Evolutionary conservation across 2,329 filamentous ascomycete species (phyloP).

Genomic region (Alternaria hordeiaustralica): DNA sequence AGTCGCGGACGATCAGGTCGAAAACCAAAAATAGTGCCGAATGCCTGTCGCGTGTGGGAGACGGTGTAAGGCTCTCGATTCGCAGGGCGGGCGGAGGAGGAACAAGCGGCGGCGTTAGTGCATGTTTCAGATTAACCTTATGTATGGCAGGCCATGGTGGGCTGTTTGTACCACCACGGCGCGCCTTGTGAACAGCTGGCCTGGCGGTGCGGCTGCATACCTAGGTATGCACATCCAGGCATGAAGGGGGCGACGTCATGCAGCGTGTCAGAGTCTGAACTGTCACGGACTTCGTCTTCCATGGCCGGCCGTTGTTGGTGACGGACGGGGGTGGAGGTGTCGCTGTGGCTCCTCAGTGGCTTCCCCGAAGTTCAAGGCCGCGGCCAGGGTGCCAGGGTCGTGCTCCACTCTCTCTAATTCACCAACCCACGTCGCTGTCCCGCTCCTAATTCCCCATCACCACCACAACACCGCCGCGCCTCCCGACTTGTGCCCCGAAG

Average conservation of each 20-base stretch:
- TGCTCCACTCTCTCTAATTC: constrained; percentile 20
- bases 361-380: constrained; percentile 11
- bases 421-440: constrained; percentile 15
- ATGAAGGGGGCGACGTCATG: constrained; percentile 5
- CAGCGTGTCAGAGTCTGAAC: not conserved
- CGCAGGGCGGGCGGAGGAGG: constrained; percentile 5
- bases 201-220: constrained; percentile 1
- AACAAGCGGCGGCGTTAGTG: constrained; percentile 17
- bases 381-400: constrained; percentile 14
- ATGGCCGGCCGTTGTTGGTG: not conserved
- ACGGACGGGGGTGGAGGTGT: not conserved
- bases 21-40: not conserved
- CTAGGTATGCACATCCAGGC: constrained; percentile 1
- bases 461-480: constrained; percentile 2
- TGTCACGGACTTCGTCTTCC: not conserved
- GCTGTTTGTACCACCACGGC: constrained; percentile 13
- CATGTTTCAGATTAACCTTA: constrained; percentile 26
- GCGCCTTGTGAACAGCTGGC: constrained; percentile 14
- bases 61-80: constrained; percentile 4
- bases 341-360: constrained; percentile 14
- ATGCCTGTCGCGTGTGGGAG: not conserved
- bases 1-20: not conserved
- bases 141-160: constrained; percentile 13
- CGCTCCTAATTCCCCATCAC: constrained; percentile 16
- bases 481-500: not conserved